Conservation (phyloP, 2,329 filamentous ascomycete genomes). For the Ophiostoma perfectum region DNA sequence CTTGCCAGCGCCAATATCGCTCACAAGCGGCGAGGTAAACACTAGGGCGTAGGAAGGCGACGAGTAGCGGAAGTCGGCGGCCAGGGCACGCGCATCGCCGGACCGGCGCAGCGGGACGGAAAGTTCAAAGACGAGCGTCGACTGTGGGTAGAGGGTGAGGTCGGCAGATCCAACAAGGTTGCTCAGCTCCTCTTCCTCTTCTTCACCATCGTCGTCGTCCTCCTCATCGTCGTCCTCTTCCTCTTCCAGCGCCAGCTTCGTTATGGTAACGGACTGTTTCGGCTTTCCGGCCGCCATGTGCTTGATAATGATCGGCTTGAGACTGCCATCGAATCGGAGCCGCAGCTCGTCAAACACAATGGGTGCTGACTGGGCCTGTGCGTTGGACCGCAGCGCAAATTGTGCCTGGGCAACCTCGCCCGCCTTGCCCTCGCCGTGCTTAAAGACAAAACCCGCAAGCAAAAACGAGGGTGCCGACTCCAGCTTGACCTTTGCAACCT, state of each 20-base stretch:
- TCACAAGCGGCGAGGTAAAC: conserved; percentile 54
- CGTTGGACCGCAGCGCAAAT: conserved; percentile 52
- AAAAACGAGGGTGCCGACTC: conserved; percentile 30
- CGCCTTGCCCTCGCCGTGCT: conserved; percentile 53
- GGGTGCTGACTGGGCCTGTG: conserved; percentile 47
- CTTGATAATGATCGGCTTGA: conserved; percentile 50
- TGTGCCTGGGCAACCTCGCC: conserved; percentile 56
- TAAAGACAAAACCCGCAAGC: conserved; percentile 49
- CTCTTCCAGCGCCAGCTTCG: neutral
- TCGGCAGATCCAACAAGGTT: conserved; percentile 40
- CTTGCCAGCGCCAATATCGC: conserved; percentile 29
- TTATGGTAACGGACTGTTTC: neutral
- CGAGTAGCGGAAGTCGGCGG: conserved; percentile 58
- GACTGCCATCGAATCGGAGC: conserved; percentile 52
- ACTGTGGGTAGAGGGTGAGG: conserved; percentile 60
- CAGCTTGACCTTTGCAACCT: conserved; percentile 28
- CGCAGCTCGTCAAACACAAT: conserved; percentile 48
- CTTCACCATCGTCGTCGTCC: conserved; percentile 12
- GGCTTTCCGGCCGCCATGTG: conserved; percentile 31
- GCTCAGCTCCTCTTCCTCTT: conserved; percentile 22
- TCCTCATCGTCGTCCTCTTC: conserved; percentile 22
- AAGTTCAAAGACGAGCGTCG: conserved; percentile 66
- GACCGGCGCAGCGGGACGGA: conserved; percentile 72
- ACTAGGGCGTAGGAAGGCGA: conserved; percentile 62
- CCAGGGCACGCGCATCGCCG: conserved; percentile 64